phyloP scores from a whole-genome alignment of 306 rosid species.

The Vigna nakashimae region DNA sequence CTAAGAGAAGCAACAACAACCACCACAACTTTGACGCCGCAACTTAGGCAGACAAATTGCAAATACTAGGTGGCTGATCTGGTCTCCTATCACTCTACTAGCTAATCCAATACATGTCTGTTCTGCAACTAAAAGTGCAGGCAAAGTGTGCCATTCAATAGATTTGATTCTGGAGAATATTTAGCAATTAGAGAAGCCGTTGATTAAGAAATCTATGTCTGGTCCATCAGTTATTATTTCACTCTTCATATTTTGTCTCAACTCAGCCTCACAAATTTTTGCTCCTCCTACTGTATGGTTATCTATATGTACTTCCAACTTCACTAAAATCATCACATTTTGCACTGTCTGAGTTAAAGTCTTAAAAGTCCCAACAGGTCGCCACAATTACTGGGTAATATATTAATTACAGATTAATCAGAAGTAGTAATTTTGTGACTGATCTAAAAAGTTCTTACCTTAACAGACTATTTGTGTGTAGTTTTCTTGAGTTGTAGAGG shows the following conservation, averaged over 20 bases:
- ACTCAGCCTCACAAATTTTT: neutral
- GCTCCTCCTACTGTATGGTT: neutral
- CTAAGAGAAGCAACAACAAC: constrained; percentile 17
- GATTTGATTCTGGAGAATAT: constrained; percentile 40
- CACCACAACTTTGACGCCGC: constrained; percentile 32
- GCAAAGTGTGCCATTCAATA: constrained; percentile 29
- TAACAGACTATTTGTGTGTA: neutral
- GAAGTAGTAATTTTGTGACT: neutral
- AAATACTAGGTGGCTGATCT: constrained; percentile 35
- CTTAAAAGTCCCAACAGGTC: neutral
- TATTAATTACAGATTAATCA: neutral
- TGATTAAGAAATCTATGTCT: constrained; percentile 37
- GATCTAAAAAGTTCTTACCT: neutral
- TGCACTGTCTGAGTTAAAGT: neutral
- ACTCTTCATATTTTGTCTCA: constrained; percentile 22
- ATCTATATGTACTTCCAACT: neutral
- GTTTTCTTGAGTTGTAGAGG: neutral
- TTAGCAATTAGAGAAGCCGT: constrained; percentile 34
- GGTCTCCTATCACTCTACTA: constrained; percentile 28
- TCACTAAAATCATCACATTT: neutral
- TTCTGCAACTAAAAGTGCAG: constrained; percentile 24
- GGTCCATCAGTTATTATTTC: neutral
- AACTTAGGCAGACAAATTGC: constrained; percentile 44
- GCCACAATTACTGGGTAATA: neutral
- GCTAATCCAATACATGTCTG: constrained; percentile 31